phyloP scores from a whole-genome alignment of 2,329 filamentous ascomycete genomes.

The Cercospora zeina region DNA sequence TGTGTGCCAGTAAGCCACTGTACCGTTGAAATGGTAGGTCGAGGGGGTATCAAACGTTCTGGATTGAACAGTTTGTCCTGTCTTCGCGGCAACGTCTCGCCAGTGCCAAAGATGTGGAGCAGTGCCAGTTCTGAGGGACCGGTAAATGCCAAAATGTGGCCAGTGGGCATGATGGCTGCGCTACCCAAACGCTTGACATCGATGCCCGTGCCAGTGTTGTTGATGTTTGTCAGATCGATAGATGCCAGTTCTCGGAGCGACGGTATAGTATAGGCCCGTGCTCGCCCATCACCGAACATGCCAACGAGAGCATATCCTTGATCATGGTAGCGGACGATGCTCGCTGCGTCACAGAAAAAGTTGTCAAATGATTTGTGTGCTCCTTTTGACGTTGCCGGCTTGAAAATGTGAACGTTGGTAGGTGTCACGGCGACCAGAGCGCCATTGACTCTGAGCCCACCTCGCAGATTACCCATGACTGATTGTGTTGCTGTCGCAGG shows the following conservation, averaged over 20 bases:
- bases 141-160: constrained; percentile 83
- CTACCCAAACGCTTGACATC: constrained; percentile 72
- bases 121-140: constrained; percentile 83
- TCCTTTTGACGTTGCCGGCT: constrained; percentile 80
- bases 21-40: constrained; percentile 90
- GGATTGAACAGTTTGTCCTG: constrained; percentile 80
- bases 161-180: constrained; percentile 70
- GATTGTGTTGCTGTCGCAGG: constrained; percentile 73
- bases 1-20: constrained; percentile 98
- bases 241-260: constrained; percentile 79
- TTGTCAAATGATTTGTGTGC: constrained; percentile 88
- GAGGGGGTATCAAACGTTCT: constrained; percentile 68
- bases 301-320: constrained; percentile 78
- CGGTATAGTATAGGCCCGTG: constrained; percentile 83
- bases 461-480: constrained; percentile 73
- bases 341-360: constrained; percentile 76
- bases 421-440: constrained; percentile 74
- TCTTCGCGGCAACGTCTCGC: constrained; percentile 56
- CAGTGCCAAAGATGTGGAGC: constrained; percentile 80
- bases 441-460: constrained; percentile 74
- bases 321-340: constrained; percentile 68
- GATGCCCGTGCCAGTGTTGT: constrained; percentile 45
- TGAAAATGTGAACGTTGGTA: constrained; percentile 81
- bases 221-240: constrained; percentile 60
- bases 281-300: constrained; percentile 78